phyloP scores from a whole-genome alignment of 768 basidiomycete species.

The Xanthoconium stramineum region DNA sequence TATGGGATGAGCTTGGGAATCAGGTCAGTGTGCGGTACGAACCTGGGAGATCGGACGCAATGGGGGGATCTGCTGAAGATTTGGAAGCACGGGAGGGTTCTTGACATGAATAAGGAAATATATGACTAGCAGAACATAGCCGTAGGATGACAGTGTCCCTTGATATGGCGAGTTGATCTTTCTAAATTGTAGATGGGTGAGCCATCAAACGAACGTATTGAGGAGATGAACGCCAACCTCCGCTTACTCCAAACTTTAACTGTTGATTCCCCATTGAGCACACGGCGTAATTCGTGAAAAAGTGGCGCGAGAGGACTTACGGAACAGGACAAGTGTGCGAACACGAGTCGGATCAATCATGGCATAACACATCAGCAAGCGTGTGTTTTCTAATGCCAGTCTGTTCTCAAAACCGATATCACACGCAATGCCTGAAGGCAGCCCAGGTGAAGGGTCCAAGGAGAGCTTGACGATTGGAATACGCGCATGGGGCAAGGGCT shows the following conservation, averaged over 20 bases:
- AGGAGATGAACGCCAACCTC: conserved; percentile 44
- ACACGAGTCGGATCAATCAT: conserved; percentile 94
- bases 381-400: conserved; percentile 94
- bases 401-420: conserved; percentile 99
- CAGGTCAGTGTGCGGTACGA: conserved; percentile 15
- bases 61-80: conserved; percentile 93
- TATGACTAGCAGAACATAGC: conserved; percentile 96
- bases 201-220: neutral
- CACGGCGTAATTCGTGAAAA: neutral
- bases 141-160: conserved; percentile 95
- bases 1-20: conserved; percentile 10
- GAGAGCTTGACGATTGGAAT: conserved; percentile 99
- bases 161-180: conserved; percentile 99
- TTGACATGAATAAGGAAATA: conserved; percentile 98
- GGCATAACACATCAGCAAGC: conserved; percentile 94
- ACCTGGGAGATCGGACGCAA: conserved; percentile 82
- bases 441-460: conserved; percentile 77
- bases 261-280: conserved; percentile 32
- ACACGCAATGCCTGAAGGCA: conserved; percentile 88
- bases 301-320: conserved; percentile 54
- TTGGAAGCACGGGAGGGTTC: conserved; percentile 93
- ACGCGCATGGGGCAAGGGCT: conserved; percentile 92
- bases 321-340: conserved; percentile 90
- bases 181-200: conserved; percentile 37
- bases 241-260: conserved; percentile 99